Evolutionary conservation across 352 stramenopile species (phyloP), one percentile per base, ranked within the genome.

Genomic region (Thalassiosira gravida): DNA sequence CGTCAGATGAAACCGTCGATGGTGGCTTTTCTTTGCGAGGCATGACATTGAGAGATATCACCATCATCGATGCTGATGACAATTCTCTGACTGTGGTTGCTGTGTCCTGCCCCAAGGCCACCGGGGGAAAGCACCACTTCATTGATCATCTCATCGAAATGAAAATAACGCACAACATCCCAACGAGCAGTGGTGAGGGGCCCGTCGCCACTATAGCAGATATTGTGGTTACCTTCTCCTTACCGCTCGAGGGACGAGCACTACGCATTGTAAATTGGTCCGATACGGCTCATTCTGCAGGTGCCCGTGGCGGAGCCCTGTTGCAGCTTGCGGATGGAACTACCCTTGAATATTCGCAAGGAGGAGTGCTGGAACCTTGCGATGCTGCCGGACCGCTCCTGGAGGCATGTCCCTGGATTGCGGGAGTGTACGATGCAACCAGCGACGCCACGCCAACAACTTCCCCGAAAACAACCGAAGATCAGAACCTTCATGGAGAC

Each of bases 341-440:
- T 25, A 67, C 92, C 16, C 52, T 92, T n/a, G 80, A 91, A 72
- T 94, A 91, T 62, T 79, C 81, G 22, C 5, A 68, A 55, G 56
- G 67, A 70, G 64, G 62, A 9, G 14, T 49, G 13, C 3, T 90
- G 14, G 61, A 80, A 44, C 53, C 70, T 50, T 91, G 77, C 24
- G 56, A 81, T 20, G 64, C 62, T 8, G 85, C n/a, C n/a, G n/a
- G 89, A 16, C 73, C 84, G 20, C 30, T 93, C 2, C 49, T 92
- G 9, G 89, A 94, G 68, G 63, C 84, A 24, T 94, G 89, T 55
- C 81, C 85, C 52, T 94, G 83, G 86, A 84, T 92, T 32, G 74
- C 74, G 57, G 86, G 70, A n/a, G 57, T 91, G 5, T 88, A 88
- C 37, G 69, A 90, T 80, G 37, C 67, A 39, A 61, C 65, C 18